These are phyloP conservation scores for Panellus pusillus DNA, from an alignment of 768 basidiomycete genomes.

Conservation along the genomic window DNA sequence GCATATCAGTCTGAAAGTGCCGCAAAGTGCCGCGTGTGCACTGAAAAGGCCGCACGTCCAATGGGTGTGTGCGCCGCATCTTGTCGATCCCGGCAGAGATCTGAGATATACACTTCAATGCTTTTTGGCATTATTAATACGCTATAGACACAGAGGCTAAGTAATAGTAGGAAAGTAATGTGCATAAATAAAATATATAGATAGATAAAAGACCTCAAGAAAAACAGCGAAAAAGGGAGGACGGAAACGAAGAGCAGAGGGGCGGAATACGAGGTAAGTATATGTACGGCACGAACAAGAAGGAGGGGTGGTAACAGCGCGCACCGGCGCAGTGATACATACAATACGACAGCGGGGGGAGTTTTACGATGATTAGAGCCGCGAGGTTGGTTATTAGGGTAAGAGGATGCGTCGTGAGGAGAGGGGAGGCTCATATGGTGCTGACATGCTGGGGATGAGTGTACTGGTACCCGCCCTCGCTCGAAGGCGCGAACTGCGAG, in stretches of 20 bases:
- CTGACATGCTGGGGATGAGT: constrained; percentile 24
- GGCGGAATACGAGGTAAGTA: not conserved
- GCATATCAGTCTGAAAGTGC: too few relatives aligned
- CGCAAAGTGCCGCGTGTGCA: too few relatives aligned
- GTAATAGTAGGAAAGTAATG: constrained; percentile 11
- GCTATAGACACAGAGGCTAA: constrained; percentile 17
- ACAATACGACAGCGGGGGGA: constrained; percentile 10
- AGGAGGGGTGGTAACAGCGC: not conserved
- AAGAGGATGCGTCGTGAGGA: not conserved
- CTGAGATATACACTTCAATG: constrained; percentile 5
- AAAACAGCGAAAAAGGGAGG: not conserved
- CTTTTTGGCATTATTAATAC: constrained; percentile 19
- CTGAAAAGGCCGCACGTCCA: too few relatives aligned
- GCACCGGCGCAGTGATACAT: constrained; percentile 2
- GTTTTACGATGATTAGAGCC: not conserved
- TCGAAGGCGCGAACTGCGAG: not conserved
- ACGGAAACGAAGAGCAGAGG: not conserved
- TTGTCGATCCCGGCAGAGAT: too few relatives aligned
- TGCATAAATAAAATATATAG: constrained; percentile 13
- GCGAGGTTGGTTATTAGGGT: constrained; percentile 6
- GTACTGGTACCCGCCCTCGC: constrained; percentile 12
- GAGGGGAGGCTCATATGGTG: constrained; percentile 13
- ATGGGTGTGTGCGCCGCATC: too few relatives aligned
- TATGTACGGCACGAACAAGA: constrained; percentile 6
- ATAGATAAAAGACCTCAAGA: not conserved